Evolutionary conservation across 805 yeast species (phyloP), one percentile per base, ranked within the genome.

Genomic region (Candida chauliodis): DNA sequence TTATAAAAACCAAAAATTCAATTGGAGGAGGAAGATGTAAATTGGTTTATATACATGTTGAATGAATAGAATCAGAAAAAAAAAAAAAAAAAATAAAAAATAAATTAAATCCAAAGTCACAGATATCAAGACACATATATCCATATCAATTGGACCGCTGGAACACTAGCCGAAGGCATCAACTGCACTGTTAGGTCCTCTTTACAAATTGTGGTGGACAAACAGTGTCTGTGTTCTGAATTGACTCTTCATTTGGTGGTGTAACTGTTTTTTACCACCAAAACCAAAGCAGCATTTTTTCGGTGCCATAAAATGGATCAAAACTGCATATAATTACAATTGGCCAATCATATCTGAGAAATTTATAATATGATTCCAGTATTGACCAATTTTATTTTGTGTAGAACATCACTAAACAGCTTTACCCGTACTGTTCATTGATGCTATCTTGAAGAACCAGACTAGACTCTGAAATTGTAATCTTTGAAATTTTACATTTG

Each of bases 301-400:
- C 38, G 38, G 38, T 9, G 19, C 38, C 38, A 25, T 35, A n/a
- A 26, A 26, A 35, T 35, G 38, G 38, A 25, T 9, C 10, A 3
- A 15, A 8, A 25, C 38, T 35, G 32, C 23, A 35, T 26, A 21
- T 16, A 26, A 10, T 16, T 14, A n/a, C 7, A 8, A 10, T 9
- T n/a, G 14, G 9, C 30, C 30, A 27, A 27, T 27, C 17, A 27
- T 5, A 15, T 15, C 15, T 9, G 5, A 13, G 18, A 27, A 27
- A 27, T 27, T 27, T 27, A 27, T 27, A 27, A 27, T 27, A 27
- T 27, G 24, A 21, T 11, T 7, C 16, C 8, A 8, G 16, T 14
- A 14, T 11, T 26, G 13, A 26, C 13, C n/a, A 26, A 9, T 7
- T 26, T 26, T 8, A 26, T 11, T 7, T 9, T 8, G 13, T 21